These are phyloP conservation scores for Paraglomus brasilianum DNA, from an alignment of 192 early-diverging fungal species.

Conservation along the genomic window DNA sequence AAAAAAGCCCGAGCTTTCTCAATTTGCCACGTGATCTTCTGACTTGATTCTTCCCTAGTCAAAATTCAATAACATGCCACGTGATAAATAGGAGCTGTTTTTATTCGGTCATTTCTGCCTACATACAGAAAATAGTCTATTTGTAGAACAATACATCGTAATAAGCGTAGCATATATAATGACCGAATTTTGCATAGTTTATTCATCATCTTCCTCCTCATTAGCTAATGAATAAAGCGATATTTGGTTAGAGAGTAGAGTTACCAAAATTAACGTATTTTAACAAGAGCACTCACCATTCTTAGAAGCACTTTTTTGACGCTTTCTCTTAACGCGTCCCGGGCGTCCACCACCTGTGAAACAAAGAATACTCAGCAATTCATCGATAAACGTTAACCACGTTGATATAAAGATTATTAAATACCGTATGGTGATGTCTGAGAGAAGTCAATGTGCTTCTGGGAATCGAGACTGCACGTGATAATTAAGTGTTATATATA, in stretches of 20 bases:
- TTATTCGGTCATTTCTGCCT: too few relatives aligned
- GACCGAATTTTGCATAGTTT: neutral
- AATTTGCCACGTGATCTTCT: too few relatives aligned
- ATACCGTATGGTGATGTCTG: constrained; percentile 77
- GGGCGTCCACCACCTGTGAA: constrained; percentile 97
- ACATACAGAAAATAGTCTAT: too few relatives aligned
- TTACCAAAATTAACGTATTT: neutral
- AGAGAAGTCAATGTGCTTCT: constrained; percentile 64
- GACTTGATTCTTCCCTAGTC: too few relatives aligned
- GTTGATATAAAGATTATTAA: constrained; percentile 80
- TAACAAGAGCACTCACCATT: neutral
- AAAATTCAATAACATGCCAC: too few relatives aligned
- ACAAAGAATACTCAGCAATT: constrained; percentile 79
- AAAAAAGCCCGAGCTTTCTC: too few relatives aligned
- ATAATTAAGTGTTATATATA: too few relatives aligned
- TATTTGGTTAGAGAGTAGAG: neutral
- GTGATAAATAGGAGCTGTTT: too few relatives aligned
- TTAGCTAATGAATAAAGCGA: constrained; percentile 13
- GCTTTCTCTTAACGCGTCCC: constrained; percentile 97
- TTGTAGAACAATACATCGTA: too few relatives aligned
- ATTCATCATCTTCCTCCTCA: constrained; percentile 30
- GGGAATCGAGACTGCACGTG: constrained; percentile 46
- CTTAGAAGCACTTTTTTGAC: constrained; percentile 38
- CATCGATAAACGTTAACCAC: constrained; percentile 38
- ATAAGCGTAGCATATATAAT: too few relatives aligned